phyloP scores from a whole-genome alignment of 208 protist species.

The Porcisia deanei region DNA sequence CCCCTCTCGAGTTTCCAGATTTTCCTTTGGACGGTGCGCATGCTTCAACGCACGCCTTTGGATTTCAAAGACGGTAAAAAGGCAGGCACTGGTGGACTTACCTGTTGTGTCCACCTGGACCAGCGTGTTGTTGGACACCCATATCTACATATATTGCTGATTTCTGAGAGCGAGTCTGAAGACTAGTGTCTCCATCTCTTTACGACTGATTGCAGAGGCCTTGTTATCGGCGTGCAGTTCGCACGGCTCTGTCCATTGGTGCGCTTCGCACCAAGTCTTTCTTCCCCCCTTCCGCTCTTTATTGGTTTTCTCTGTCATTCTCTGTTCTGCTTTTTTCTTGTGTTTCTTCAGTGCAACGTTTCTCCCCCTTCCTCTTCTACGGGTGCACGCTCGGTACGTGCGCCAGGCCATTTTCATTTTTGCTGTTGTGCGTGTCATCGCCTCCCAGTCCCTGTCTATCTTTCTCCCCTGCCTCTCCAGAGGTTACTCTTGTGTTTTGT shows the following conservation, averaged over 20 bases:
- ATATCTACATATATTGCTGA: not conserved
- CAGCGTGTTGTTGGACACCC: not conserved
- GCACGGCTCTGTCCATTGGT: not conserved
- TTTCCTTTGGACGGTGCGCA: too few relatives aligned
- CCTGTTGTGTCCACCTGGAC: not conserved
- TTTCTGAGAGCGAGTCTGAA: not conserved
- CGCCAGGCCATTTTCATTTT: not conserved
- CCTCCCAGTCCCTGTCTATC: not conserved
- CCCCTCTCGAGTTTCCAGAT: too few relatives aligned
- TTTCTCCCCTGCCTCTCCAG: too few relatives aligned
- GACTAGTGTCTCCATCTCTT: not conserved
- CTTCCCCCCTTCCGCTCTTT: not conserved
- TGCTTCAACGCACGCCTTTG: too few relatives aligned
- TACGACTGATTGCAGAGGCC: not conserved
- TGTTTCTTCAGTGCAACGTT: not conserved
- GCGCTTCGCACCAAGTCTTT: not conserved
- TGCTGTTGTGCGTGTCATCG: not conserved
- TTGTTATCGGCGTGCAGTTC: not conserved
- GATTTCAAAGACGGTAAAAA: not conserved
- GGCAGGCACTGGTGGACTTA: not conserved
- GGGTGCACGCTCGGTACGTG: not conserved
- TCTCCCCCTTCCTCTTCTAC: not conserved
- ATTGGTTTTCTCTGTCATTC: not conserved
- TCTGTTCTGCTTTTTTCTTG: not conserved
- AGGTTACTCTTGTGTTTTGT: too few relatives aligned